A percentile compares a stretch with the other conserved stretches of the same genome.
These are phyloP conservation scores for Akanthomyces uredinophilus DNA, from an alignment of 2,329 filamentous ascomycete species.

Conservation along the genomic window DNA sequence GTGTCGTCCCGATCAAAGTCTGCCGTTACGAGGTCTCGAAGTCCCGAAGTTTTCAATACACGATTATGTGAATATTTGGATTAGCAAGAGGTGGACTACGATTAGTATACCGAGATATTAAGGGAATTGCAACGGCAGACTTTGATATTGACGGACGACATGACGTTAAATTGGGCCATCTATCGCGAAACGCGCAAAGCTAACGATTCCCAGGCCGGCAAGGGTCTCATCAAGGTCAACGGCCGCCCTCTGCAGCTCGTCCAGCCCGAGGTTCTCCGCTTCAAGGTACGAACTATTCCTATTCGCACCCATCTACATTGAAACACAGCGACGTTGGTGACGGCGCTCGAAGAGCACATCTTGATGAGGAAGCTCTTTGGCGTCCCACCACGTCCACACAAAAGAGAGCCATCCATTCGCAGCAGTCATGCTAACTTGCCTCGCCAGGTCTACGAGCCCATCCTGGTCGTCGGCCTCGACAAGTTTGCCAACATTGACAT, in stretches of 20 bases:
- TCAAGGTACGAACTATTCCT: constrained; percentile 64
- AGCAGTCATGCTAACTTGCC: constrained; percentile 19
- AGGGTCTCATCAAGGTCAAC: constrained; percentile 96
- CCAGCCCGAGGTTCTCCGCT: constrained; percentile 93
- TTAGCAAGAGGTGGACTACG: background rate
- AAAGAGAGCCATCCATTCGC: constrained; percentile 15
- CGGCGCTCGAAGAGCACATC: background rate
- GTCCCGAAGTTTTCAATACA: background rate
- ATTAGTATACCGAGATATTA: background rate
- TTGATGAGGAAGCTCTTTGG: no score
- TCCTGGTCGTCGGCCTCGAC: constrained; percentile 94
- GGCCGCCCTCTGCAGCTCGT: constrained; percentile 91
- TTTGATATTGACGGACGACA: background rate
- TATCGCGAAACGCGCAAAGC: constrained; percentile 18
- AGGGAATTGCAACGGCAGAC: background rate
- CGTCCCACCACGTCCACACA: background rate
- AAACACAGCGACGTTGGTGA: constrained; percentile 7
- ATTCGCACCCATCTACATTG: constrained; percentile 13
- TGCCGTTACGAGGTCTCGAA: background rate
- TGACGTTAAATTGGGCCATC: background rate
- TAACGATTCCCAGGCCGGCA: constrained; percentile 36
- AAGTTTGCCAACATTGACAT: constrained; percentile 97
- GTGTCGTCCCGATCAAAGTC: constrained; percentile 4
- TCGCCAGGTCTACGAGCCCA: constrained; percentile 86
- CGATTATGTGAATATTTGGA: background rate